These are phyloP conservation scores for Vararia minispora DNA, from an alignment of 768 basidiomycete genomes.

Conservation along the genomic window DNA sequence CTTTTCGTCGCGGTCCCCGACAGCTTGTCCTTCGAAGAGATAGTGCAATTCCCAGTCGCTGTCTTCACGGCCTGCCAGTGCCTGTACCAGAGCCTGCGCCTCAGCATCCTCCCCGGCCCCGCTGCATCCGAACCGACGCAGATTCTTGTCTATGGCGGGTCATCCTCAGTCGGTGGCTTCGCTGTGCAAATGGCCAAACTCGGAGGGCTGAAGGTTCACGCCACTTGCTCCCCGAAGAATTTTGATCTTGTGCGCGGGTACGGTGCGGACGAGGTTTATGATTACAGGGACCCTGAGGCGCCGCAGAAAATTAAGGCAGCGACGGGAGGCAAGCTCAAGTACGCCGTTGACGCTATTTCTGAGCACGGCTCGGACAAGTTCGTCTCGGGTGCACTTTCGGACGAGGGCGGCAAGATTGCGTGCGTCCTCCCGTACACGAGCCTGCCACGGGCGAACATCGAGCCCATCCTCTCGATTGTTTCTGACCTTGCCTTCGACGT, in stretches of 20 bases:
- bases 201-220: conserved; percentile 23
- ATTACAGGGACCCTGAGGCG: conserved; percentile 19
- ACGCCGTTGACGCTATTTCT: conserved; percentile 15
- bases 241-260: conserved; percentile 21
- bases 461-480: neutral
- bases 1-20: conserved; percentile 5
- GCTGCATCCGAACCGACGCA: neutral
- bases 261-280: conserved; percentile 26
- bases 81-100: conserved; percentile 6
- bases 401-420: conserved; percentile 11
- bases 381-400: conserved; percentile 5
- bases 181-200: conserved; percentile 25
- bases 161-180: conserved; percentile 12
- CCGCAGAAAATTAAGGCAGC: conserved; percentile 17
- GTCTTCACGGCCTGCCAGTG: conserved; percentile 10
- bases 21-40: conserved; percentile 10
- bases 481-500: neutral
- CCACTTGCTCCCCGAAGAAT: conserved; percentile 26
- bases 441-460: neutral
- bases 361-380: conserved; percentile 1
- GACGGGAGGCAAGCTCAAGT: conserved; percentile 12
- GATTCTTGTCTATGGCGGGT: conserved; percentile 10
- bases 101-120: conserved; percentile 7
- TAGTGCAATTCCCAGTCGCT: conserved; percentile 9
- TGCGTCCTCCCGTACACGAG: conserved; percentile 4